These are phyloP conservation scores for Lactarius sanguifluus DNA, from an alignment of 768 basidiomycete genomes.

Conservation along the genomic window DNA sequence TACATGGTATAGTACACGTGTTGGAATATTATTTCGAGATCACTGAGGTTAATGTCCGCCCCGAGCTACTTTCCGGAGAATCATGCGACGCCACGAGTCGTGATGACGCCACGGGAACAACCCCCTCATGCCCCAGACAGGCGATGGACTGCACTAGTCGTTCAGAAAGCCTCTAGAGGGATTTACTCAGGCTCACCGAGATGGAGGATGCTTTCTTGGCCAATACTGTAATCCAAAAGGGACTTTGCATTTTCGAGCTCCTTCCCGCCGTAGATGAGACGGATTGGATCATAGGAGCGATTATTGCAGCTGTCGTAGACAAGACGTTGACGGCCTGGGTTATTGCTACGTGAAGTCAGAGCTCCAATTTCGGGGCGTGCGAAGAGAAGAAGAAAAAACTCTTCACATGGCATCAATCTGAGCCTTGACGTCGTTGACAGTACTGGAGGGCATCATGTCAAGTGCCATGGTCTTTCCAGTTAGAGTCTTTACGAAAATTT, in stretches of 20 bases:
- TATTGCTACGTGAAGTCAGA: neutral
- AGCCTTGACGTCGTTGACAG: neutral
- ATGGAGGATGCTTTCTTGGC: neutral
- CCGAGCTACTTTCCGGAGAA: neutral
- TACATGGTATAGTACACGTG: neutral
- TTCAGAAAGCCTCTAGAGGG: neutral
- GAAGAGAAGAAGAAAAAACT: neutral
- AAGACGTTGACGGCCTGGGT: neutral
- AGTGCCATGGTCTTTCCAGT: neutral
- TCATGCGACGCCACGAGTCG: neutral
- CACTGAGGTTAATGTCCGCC: neutral
- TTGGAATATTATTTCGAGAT: conserved; percentile 31
- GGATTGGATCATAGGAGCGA: neutral
- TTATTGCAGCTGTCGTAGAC: neutral
- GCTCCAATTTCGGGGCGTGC: neutral
- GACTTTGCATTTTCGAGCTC: neutral
- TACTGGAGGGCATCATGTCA: neutral
- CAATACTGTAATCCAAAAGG: neutral
- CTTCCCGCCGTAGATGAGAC: neutral
- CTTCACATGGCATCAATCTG: neutral
- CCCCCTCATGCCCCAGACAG: neutral
- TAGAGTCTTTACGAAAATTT: neutral
- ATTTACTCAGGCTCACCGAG: neutral
- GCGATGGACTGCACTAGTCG: neutral
- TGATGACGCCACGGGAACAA: neutral